Evolutionary conservation across 2,329 filamentous ascomycete genomes (phyloP), one percentile per base, ranked within the genome.

Genomic region (Escovopsis sp.): DNA sequence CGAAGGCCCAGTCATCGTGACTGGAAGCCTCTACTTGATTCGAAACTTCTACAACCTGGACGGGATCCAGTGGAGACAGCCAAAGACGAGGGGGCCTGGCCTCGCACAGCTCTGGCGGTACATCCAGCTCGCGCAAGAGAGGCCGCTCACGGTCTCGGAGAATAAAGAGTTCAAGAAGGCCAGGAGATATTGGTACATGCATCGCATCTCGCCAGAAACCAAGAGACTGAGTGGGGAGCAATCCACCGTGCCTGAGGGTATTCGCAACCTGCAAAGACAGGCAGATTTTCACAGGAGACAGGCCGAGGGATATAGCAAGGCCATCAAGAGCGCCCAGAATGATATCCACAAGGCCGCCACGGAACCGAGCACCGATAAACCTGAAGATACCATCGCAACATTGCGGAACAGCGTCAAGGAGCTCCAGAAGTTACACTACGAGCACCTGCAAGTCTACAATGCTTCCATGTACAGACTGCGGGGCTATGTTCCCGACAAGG

Each of bases 11-110:
- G 46, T 66, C 15, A 55, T 66, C 12, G 54, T 65, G 23, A 64
- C 63, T 0, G 63, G 63, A 9, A 66, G 63, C 45, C 54, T 66
- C 26, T 66, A 66, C 43, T 51, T 66, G 33, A 55, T 64, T 26
- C 55, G 60, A 11, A 59, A 64, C 38, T 45, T 64, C 12, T 60
- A 58, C 45, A 48, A 44, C 9, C 49, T 59, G 12, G 47, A 57
- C 8, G 55, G 57, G 12, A 51, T 64, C 30, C 47, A 51, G 26
- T 51, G 42, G 36, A 49, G 53, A 37, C 51, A 57, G 42, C 48
- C 52, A 28, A 55, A 54, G 34, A 60, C 54, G 18, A 53, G 54
- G 45, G 51, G 54, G 34, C 60, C 61, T 8, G 59, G 59, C 32
- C 51, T 51, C 23, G 43, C 57, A 10, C 60, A 63, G 43, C 53